Conservation (phyloP, 371 early-diverging fungal genomes). For the Phascolomyces articulosus region DNA sequence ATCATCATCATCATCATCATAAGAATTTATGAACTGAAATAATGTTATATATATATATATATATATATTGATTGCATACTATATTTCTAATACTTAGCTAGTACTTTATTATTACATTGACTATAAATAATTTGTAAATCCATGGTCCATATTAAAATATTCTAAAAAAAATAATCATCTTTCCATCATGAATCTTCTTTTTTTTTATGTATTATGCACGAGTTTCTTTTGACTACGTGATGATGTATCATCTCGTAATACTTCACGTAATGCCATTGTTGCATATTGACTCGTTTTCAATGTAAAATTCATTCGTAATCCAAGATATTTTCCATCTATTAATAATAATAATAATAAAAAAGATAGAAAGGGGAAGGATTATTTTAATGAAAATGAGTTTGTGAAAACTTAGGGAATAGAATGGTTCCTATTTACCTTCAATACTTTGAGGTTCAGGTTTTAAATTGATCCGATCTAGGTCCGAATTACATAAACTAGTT, state of each 20-base stretch:
- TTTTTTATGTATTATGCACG: conserved; percentile 23
- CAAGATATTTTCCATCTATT: conserved; percentile 63
- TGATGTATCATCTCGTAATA: conserved; percentile 83
- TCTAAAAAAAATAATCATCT: neutral
- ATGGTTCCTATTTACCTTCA: neutral
- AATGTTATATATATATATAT: too few relatives aligned
- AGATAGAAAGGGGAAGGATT: too few relatives aligned
- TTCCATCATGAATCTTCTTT: neutral
- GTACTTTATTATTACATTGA: too few relatives aligned
- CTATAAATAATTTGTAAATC: too few relatives aligned
- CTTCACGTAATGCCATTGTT: conserved; percentile 96
- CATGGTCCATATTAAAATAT: too few relatives aligned
- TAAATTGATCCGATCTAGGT: conserved; percentile 65
- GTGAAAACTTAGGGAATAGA: too few relatives aligned
- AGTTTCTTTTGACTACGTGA: conserved; percentile 32
- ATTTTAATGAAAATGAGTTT: too few relatives aligned
- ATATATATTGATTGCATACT: too few relatives aligned
- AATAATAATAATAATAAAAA: neutral
- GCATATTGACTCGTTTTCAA: conserved; percentile 91
- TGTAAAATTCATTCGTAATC: conserved; percentile 77
- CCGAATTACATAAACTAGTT: conserved; percentile 67
- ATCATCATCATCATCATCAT: too few relatives aligned
- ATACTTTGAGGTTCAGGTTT: conserved; percentile 46
- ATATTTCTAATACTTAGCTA: too few relatives aligned
- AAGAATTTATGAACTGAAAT: too few relatives aligned